Evolutionary conservation across 108 stramenopile species (phyloP).

Genomic region (Hondaea fermentalgiana): DNA sequence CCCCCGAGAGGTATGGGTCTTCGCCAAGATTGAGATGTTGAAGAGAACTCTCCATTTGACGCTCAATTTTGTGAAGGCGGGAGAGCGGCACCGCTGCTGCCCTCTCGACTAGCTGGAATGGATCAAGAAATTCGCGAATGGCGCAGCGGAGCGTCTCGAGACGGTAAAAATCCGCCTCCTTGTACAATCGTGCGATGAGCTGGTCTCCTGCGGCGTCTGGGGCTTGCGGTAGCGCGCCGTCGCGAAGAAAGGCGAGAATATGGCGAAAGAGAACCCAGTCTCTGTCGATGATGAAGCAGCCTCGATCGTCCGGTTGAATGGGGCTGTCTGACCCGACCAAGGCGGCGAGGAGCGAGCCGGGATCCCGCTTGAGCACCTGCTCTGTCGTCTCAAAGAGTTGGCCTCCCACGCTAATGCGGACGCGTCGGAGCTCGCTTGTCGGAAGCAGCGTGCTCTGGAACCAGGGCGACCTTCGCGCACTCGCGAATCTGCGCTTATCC

Average conservation of each 20-base stretch:
- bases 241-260: background rate
- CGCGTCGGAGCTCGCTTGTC: background rate
- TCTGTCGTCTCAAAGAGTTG: constrained; percentile 22
- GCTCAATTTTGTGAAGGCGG: background rate
- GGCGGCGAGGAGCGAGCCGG: constrained; percentile 12
- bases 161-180: background rate
- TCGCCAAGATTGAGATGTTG: background rate
- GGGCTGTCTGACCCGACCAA: constrained; percentile 15
- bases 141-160: constrained; percentile 17
- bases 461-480: background rate
- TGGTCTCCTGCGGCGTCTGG: background rate
- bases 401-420: constrained; percentile 24
- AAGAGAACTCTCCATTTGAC: background rate
- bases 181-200: background rate
- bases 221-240: background rate
- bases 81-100: background rate
- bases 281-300: background rate
- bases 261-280: background rate
- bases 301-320: background rate
- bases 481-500: background rate
- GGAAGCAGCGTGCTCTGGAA: background rate
- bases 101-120: background rate
- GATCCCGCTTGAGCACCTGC: background rate
- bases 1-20: background rate
- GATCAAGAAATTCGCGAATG: background rate